Evolutionary conservation across 148 eudicot genomes (phyloP), one percentile per base, ranked within the genome.

Genomic region (Cornus kousa): DNA sequence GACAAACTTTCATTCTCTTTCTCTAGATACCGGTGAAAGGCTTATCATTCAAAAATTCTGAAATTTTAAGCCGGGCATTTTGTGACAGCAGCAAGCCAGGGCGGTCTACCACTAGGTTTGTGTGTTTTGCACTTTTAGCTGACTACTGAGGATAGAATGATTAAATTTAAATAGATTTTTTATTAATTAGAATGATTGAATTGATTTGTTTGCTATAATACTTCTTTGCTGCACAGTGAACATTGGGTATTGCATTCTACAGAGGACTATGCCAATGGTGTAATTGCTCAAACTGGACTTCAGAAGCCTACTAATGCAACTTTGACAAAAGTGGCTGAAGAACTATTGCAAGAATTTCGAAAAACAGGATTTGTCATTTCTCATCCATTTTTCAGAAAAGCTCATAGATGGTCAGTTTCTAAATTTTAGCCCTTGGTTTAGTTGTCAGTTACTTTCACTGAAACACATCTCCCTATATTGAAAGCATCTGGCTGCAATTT

Each of bases 61-160:
- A 87, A 83, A 77, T 91, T 77, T 87, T 93, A 82, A 88, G 88
- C 82, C 69, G 93, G 82, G 98, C 98, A 46, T 85, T 78, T 60
- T 94, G 94, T 77, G 96, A 96, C 79, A 94, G 97, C 88, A 96
- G 97, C 87, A 96, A 96, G 80, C 99, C 98, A 39, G 93, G 88
- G 55, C 97, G 97, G 35, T 85, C 95, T 60, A 79, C 84, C 70
- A 35, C 72, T 11, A 90, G 98, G 98, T 94, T 80, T 77, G 84
- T 82, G 55, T 32, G 55, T 64, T 19, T 81, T 73, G 24, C 6
- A 24, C 5, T 68, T 65, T 2, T 33, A 60, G 24, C 64, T 48
- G 17, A 79, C 9, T 65, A 46, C 14, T 69, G 48, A 50, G 22
- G 67, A 33, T 57, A 2, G 33, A 39, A 80, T 66, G 40, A 67